Conservation (phyloP, 169 alveolate genomes). For the Toxoplasma gondii region DNA sequence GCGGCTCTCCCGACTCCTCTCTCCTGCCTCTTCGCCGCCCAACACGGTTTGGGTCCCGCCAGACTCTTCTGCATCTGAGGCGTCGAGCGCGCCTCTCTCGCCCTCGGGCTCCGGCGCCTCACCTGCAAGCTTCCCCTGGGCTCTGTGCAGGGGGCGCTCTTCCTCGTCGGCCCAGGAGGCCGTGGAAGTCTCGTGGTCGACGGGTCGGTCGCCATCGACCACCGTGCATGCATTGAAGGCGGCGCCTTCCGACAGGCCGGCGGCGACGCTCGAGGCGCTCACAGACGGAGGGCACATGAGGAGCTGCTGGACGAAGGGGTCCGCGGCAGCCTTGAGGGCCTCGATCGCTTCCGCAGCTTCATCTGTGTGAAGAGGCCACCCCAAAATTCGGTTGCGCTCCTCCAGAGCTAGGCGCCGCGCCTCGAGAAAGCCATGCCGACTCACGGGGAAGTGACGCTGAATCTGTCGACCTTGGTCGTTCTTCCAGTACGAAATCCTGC, state of each 20-base stretch:
- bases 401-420: conserved; percentile 79
- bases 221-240: neutral
- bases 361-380: conserved; percentile 62
- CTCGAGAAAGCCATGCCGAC: conserved; percentile 75
- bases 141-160: neutral
- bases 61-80: neutral
- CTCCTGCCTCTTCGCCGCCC: no score
- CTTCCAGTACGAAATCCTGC: conserved; percentile 79
- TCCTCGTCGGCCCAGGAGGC: neutral
- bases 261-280: conserved; percentile 15
- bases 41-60: neutral
- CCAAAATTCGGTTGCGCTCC: conserved; percentile 63
- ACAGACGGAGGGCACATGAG: neutral
- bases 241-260: neutral
- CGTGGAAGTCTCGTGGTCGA: neutral
- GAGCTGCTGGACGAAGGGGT: conserved; percentile 19
- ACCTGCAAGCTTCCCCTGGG: neutral
- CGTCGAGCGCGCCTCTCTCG: neutral
- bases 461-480: conserved; percentile 77
- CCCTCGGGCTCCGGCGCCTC: neutral
- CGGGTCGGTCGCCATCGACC: neutral
- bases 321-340: conserved; percentile 39
- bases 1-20: no score
- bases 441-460: conserved; percentile 80
- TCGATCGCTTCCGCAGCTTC: conserved; percentile 62